These are phyloP conservation scores for Neoscytalidium dimidiatum DNA, from an alignment of 2,329 filamentous ascomycete species.

Conservation along the genomic window DNA sequence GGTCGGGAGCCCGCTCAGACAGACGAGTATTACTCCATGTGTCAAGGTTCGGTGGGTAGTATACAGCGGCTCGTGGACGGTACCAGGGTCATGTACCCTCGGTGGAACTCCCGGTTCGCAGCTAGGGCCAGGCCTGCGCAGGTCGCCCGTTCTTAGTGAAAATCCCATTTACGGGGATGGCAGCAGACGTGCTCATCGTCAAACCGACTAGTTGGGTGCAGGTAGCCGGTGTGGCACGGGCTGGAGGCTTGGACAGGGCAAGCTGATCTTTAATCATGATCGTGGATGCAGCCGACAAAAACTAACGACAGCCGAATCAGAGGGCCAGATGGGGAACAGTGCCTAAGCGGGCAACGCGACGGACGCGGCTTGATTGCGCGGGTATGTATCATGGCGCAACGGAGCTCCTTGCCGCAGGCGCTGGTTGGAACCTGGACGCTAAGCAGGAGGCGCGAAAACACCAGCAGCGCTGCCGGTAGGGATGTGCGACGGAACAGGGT, in stretches of 20 bases:
- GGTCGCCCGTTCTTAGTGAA: slow-evolving; percentile 17
- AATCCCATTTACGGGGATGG: slow-evolving; percentile 22
- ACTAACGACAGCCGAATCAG: slow-evolving; percentile 32
- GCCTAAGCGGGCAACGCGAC: slow-evolving; percentile 22
- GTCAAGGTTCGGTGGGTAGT: slow-evolving; percentile 21
- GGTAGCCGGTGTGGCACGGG: slow-evolving; percentile 35
- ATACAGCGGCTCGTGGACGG: slow-evolving; percentile 20
- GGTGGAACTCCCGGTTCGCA: slow-evolving; percentile 19
- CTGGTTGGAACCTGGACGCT: slow-evolving; percentile 14
- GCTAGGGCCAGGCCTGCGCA: slow-evolving; percentile 20
- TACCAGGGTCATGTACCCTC: slow-evolving; percentile 19
- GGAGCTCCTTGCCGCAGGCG: slow-evolving; percentile 38
- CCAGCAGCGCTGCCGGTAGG: slow-evolving; percentile 17
- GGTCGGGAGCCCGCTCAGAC: slow-evolving; percentile 20
- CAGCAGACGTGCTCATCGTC: slow-evolving; percentile 20
- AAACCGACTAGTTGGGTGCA: slow-evolving; percentile 20
- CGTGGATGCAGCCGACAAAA: slow-evolving; percentile 32
- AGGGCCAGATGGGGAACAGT: slow-evolving; percentile 35
- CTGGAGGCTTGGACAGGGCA: slow-evolving; percentile 32
- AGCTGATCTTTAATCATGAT: slow-evolving; percentile 33
- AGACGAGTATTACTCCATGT: slow-evolving; percentile 20
- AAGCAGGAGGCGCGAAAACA: slow-evolving; percentile 19
- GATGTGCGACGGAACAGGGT: slow-evolving; percentile 9
- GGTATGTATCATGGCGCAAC: slow-evolving; percentile 46
- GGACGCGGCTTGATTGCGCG: slow-evolving; percentile 26